phyloP scores from a whole-genome alignment of 441 rosid species.

The Hura crepitans region DNA sequence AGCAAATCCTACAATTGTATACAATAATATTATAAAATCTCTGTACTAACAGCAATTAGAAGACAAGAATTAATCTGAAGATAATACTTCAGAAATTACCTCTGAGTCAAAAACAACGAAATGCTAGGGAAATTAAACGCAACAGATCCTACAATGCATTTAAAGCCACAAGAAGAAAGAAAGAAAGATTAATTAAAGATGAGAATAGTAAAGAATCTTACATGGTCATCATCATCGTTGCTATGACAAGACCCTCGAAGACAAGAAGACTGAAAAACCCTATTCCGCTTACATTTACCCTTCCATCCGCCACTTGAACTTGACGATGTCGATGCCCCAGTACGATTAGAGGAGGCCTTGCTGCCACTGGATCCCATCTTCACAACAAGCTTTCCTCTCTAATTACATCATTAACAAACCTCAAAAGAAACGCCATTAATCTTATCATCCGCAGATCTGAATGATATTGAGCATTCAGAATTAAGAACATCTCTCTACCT shows the following conservation, averaged over 20 bases:
- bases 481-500: too few relatives aligned
- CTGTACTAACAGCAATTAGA: not conserved
- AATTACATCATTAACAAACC: conserved; percentile 24
- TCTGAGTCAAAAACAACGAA: too few relatives aligned
- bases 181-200: not conserved
- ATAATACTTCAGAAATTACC: not conserved
- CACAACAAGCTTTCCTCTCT: not conserved
- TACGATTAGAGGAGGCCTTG: conserved; percentile 37
- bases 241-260: conserved; percentile 46
- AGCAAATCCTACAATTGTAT: not conserved
- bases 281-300: conserved; percentile 49
- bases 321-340: conserved; percentile 33
- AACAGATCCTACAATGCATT: conserved; percentile 5
- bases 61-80: not conserved
- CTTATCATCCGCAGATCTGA: conserved; percentile 15
- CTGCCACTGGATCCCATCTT: conserved; percentile 88
- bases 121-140: too few relatives aligned
- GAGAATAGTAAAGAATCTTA: conserved; percentile 16
- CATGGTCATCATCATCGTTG: conserved; percentile 35
- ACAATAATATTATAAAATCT: not conserved
- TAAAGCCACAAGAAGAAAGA: not conserved
- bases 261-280: conserved; percentile 67
- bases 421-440: conserved; percentile 12
- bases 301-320: conserved; percentile 31
- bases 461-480: not conserved